Percentiles rank a stretch among this genome's conserved stretches.
phyloP scores from a whole-genome alignment of 257 asterid species.

The Solanum infundibuliforme region DNA sequence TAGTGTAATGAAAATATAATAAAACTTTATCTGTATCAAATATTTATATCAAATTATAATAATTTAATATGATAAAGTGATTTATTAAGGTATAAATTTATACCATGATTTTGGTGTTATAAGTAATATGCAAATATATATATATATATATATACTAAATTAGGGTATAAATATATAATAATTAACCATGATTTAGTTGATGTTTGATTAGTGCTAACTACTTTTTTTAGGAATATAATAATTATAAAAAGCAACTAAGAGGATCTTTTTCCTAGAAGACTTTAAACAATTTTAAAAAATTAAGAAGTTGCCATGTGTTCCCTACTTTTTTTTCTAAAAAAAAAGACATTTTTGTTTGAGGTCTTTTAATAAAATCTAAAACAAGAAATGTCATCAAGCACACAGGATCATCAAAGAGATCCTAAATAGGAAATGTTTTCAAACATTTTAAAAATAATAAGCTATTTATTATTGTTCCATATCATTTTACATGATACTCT shows the following conservation, averaged over 20 bases:
- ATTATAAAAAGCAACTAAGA: background rate
- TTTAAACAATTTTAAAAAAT: background rate
- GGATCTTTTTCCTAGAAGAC: background rate
- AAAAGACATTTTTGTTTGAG: background rate
- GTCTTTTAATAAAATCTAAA: background rate
- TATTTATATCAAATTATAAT: background rate
- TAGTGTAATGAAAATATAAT: background rate
- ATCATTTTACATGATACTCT: background rate
- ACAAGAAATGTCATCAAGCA: background rate
- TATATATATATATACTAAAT: background rate
- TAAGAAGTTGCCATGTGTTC: background rate
- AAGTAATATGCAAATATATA: background rate
- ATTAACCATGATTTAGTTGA: background rate
- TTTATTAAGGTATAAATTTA: background rate
- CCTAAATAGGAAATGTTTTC: background rate
- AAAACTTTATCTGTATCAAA: background rate
- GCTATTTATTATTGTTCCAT: background rate
- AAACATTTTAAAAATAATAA: background rate
- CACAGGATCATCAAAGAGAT: background rate
- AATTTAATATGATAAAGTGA: background rate
- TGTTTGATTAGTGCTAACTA: background rate
- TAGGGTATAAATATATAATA: too few relatives aligned
- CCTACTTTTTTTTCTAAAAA: background rate
- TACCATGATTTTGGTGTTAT: background rate
- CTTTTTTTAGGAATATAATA: background rate